phyloP scores from a whole-genome alignment of 2,329 filamentous ascomycete species.

The Phialophora macrospora region DNA sequence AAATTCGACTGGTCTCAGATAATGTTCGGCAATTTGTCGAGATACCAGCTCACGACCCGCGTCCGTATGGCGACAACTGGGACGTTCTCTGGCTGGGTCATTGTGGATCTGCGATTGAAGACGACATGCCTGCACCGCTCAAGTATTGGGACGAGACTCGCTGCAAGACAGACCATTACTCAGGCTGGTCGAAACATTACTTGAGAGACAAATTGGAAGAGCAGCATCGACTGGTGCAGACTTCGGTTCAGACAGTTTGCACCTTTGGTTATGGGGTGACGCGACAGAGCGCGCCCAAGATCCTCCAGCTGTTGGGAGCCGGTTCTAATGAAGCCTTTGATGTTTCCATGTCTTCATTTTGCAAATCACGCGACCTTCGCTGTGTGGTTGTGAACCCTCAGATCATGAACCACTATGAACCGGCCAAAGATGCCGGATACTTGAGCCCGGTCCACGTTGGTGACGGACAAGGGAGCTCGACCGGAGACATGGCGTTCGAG shows the following conservation, averaged over 20 bases:
- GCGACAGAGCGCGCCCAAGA: slow-evolving; percentile 19
- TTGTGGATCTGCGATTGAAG: slow-evolving; percentile 40
- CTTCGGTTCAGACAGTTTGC: slow-evolving; percentile 11
- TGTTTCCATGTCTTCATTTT: slow-evolving; percentile 11
- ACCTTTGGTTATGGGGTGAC: slow-evolving; percentile 25
- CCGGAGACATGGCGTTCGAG: slow-evolving; percentile 13
- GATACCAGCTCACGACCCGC: slow-evolving; percentile 7
- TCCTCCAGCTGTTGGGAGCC: slow-evolving; percentile 3
- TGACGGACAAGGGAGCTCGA: slow-evolving; percentile 16
- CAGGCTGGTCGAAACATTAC: slow-evolving; percentile 24
- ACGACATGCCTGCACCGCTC: slow-evolving; percentile 6
- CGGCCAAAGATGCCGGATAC: slow-evolving; percentile 16
- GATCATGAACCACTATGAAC: slow-evolving; percentile 24
- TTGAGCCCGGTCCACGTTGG: slow-evolving; percentile 21
- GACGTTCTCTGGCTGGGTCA: slow-evolving; percentile 49
- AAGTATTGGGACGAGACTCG: slow-evolving; percentile 18
- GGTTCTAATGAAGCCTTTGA: slow-evolving; percentile 20
- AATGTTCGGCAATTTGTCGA: slow-evolving; percentile 43
- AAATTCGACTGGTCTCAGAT: slow-evolving; percentile 43
- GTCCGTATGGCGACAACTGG: slow-evolving; percentile 44
- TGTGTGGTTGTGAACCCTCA: slow-evolving; percentile 20
- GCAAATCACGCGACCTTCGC: slow-evolving; percentile 1
- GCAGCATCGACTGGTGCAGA: slow-evolving; percentile 14
- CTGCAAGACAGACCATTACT: slow-evolving; percentile 20
- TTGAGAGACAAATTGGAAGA: slow-evolving; percentile 16